Conservation (phyloP, 805 yeast species). For the Grigorovia jiainica region DNA sequence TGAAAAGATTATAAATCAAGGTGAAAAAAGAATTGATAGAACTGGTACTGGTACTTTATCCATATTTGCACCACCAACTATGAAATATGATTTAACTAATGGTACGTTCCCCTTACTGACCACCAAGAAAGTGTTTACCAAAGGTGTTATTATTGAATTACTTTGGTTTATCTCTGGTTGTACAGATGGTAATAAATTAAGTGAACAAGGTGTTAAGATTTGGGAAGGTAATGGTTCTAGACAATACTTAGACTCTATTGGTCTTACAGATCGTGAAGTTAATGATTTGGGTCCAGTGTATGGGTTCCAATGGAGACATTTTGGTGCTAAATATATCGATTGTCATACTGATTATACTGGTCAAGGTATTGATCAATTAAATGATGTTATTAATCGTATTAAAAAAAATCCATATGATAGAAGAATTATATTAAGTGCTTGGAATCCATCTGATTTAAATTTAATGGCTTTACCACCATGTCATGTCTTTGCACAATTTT, state of each 20-base stretch:
- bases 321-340: slow-evolving; percentile 85
- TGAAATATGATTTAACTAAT: slow-evolving; percentile 66
- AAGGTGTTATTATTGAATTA: slow-evolving; percentile 81
- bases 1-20: slow-evolving; percentile 62
- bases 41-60: slow-evolving; percentile 96
- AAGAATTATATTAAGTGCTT: slow-evolving; percentile 88
- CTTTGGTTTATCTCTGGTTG: slow-evolving; percentile 89
- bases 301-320: slow-evolving; percentile 99
- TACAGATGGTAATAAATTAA: slow-evolving; percentile 74
- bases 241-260: slow-evolving; percentile 77
- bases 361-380: slow-evolving; percentile 84
- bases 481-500: slow-evolving; percentile 92
- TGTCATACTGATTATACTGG: slow-evolving; percentile 83
- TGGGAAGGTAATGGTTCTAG: slow-evolving; percentile 99
- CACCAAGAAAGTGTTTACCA: slow-evolving; percentile 83
- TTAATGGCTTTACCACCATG: slow-evolving; percentile 98
- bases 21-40: slow-evolving; percentile 89
- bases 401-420: slow-evolving; percentile 90
- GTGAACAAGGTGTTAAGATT: slow-evolving; percentile 83
- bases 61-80: slow-evolving; percentile 91
- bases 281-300: slow-evolving; percentile 98
- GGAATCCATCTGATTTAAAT: slow-evolving; percentile 95
- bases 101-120: slow-evolving; percentile 81
- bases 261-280: slow-evolving; percentile 68
- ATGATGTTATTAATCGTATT: slow-evolving; percentile 66